Conservation (phyloP, 1,284 basidiomycete species). For the Stygiomarasmius scandens region DNA sequence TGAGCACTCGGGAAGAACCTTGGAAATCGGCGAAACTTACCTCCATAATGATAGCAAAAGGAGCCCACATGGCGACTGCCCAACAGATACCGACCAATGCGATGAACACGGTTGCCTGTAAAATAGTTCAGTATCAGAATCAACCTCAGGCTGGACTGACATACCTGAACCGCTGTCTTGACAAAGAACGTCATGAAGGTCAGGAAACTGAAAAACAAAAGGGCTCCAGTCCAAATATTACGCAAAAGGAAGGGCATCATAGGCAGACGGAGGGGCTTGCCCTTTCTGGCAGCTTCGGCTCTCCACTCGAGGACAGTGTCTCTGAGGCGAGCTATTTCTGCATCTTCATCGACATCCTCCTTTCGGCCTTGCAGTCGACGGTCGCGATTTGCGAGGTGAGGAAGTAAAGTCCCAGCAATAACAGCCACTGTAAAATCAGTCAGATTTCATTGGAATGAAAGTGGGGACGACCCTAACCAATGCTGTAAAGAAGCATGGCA, state of each 20-base stretch:
- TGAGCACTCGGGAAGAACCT: background rate
- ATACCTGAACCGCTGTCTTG: conserved; percentile 68
- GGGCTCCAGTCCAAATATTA: conserved; percentile 89
- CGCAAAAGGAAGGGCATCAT: conserved; percentile 86
- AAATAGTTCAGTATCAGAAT: conserved; percentile 2
- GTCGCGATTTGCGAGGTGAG: conserved; percentile 81
- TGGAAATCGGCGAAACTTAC: conserved; percentile 37
- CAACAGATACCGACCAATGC: conserved; percentile 89
- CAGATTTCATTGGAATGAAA: background rate
- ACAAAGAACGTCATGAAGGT: conserved; percentile 87
- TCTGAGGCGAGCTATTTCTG: conserved; percentile 68
- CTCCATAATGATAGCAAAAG: conserved; percentile 93
- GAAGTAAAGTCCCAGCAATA: conserved; percentile 79
- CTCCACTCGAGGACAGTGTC: conserved; percentile 81
- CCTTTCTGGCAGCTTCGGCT: conserved; percentile 74
- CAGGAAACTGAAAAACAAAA: conserved; percentile 77
- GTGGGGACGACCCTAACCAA: conserved; percentile 53
- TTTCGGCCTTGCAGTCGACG: conserved; percentile 72
- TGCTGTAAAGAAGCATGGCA: conserved; percentile 89
- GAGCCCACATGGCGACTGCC: conserved; percentile 95
- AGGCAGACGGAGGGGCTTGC: conserved; percentile 74
- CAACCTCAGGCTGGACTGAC: conserved; percentile 4
- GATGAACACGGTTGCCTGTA: conserved; percentile 78
- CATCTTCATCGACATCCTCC: conserved; percentile 72
- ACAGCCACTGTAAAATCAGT: conserved; percentile 70